Conservation (phyloP, 371 early-diverging fungal genomes). For the Mucor piriformis region DNA sequence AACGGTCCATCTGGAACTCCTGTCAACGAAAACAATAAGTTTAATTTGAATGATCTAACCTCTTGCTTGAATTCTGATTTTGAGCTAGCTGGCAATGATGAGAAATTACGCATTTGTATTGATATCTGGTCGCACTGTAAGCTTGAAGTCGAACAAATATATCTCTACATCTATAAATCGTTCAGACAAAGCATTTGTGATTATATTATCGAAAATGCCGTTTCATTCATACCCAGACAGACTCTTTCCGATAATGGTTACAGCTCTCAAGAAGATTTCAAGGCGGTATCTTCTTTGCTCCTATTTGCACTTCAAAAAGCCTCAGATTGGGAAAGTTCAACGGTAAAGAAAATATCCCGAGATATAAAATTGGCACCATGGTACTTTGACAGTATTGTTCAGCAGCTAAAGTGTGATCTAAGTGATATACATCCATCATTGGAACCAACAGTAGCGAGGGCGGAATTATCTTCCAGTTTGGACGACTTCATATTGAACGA, state of each 20-base stretch:
- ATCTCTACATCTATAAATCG: slow-evolving; percentile 53
- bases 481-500: background rate
- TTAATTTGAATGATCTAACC: slow-evolving; percentile 6
- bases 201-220: slow-evolving; percentile 65
- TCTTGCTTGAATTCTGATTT: slow-evolving; percentile 30
- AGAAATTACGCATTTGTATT: slow-evolving; percentile 49
- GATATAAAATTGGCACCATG: slow-evolving; percentile 34
- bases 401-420: slow-evolving; percentile 37
- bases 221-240: slow-evolving; percentile 18
- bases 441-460: slow-evolving; percentile 33
- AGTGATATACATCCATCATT: slow-evolving; percentile 27
- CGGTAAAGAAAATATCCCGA: slow-evolving; percentile 52
- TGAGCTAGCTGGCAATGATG: slow-evolving; percentile 9
- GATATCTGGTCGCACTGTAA: slow-evolving; percentile 77
- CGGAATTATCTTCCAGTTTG: slow-evolving; percentile 7
- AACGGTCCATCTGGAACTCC: background rate
- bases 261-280: slow-evolving; percentile 6
- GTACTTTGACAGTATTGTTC: slow-evolving; percentile 42
- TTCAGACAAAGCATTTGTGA: slow-evolving; percentile 70
- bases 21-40: background rate
- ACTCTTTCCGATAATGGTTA: background rate
- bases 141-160: slow-evolving; percentile 54
- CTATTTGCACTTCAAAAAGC: slow-evolving; percentile 46
- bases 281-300: slow-evolving; percentile 5
- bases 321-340: slow-evolving; percentile 53